phyloP scores from a whole-genome alignment of 2,329 filamentous ascomycete genomes.

The Neonectria sp. region DNA sequence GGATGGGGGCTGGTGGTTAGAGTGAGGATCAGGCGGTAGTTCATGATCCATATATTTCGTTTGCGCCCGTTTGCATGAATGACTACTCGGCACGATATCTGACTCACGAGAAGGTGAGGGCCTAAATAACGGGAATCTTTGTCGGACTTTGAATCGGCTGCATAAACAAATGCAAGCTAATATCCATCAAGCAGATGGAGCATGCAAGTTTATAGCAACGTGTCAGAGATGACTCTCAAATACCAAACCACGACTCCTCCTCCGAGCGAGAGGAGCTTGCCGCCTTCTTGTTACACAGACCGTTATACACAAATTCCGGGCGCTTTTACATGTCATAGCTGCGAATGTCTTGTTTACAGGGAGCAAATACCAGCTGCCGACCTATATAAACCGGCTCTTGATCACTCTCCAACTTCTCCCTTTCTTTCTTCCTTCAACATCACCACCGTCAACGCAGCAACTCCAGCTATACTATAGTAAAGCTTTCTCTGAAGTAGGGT shows the following conservation, averaged over 20 bases:
- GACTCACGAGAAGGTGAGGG: background rate
- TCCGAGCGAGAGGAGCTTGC: too few relatives aligned
- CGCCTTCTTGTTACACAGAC: background rate
- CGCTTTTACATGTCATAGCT: background rate
- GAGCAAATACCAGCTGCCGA: background rate
- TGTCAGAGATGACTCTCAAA: background rate
- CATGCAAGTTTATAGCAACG: background rate
- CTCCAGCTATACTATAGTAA: too few relatives aligned
- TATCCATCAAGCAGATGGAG: background rate
- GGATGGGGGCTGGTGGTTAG: constrained; percentile 66
- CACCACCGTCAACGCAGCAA: background rate
- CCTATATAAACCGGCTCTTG: background rate
- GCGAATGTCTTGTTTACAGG: too few relatives aligned
- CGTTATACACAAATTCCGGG: too few relatives aligned
- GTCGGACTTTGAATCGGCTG: background rate
- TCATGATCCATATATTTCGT: background rate
- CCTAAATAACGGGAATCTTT: background rate
- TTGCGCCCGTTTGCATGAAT: background rate
- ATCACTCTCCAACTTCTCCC: background rate
- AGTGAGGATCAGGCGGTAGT: constrained; percentile 48
- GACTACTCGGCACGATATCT: background rate
- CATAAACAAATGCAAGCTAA: background rate
- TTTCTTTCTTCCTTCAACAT: background rate
- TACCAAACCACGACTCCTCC: background rate
- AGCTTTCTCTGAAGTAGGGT: too few relatives aligned